phyloP scores from a whole-genome alignment of 2,329 filamentous ascomycete genomes.

The Pezicula rhizophila region DNA sequence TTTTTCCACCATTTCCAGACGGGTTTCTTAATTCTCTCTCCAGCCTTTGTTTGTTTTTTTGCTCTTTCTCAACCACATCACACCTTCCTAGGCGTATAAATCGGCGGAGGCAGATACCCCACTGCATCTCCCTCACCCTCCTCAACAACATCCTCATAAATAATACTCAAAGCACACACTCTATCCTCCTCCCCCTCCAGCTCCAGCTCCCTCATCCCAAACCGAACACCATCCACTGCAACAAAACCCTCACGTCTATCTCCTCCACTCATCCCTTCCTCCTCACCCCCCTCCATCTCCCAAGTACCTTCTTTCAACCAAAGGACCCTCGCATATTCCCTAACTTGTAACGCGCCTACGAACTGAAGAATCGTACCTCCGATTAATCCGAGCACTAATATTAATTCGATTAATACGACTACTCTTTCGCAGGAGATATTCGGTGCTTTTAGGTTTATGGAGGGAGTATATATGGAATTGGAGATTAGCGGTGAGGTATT shows the following conservation, averaged over 20 bases:
- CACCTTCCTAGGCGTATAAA: too few relatives aligned
- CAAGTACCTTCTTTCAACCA: constrained; percentile 10
- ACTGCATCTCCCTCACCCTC: too few relatives aligned
- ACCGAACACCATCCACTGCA: not conserved
- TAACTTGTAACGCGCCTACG: constrained; percentile 22
- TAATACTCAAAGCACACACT: not conserved
- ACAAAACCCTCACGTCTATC: not conserved
- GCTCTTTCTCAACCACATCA: too few relatives aligned
- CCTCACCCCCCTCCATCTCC: not conserved
- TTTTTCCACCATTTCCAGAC: not conserved
- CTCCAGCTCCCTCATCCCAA: not conserved
- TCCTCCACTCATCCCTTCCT: not conserved
- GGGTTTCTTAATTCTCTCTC: too few relatives aligned
- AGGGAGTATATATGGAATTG: not conserved
- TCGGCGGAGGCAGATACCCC: too few relatives aligned
- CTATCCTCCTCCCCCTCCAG: not conserved
- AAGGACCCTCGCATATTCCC: constrained; percentile 20
- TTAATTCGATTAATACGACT: constrained; percentile 15
- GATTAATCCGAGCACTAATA: constrained; percentile 17
- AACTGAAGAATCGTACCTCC: constrained; percentile 21
- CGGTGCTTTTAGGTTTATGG: not conserved
- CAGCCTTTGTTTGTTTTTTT: too few relatives aligned
- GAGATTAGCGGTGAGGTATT: constrained; percentile 1
- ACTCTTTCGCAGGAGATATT: constrained; percentile 10
- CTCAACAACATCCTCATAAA: constrained; percentile 1